Evolutionary conservation across 2,329 filamentous ascomycete species (phyloP).

Genomic region (Thelonectria olida): DNA sequence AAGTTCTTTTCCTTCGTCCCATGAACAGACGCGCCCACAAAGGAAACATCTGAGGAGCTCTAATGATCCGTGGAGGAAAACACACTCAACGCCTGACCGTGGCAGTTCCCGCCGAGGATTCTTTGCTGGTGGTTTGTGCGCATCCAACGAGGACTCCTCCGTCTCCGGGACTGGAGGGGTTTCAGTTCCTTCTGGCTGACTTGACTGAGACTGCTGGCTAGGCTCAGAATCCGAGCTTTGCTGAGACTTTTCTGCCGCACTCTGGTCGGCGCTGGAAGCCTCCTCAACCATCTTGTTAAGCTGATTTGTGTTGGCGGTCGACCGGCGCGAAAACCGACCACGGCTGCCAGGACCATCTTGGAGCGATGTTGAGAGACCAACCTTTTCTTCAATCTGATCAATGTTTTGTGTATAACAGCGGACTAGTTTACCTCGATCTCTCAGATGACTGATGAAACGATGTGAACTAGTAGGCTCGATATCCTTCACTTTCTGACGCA

Average conservation of each 20-base stretch:
- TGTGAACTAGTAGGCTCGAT: constrained; percentile 73
- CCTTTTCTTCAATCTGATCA: constrained; percentile 76
- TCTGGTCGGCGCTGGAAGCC: constrained; percentile 30
- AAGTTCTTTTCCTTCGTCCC: constrained; percentile 65
- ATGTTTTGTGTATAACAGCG: constrained; percentile 82
- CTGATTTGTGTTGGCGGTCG: constrained; percentile 46
- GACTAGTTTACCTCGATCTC: constrained; percentile 73
- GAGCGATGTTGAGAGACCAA: constrained; percentile 72
- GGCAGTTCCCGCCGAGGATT: constrained; percentile 40
- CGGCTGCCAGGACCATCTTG: constrained; percentile 69
- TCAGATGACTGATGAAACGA: constrained; percentile 73
- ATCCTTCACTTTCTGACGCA: constrained; percentile 71
- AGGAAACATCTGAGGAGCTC: constrained; percentile 71
- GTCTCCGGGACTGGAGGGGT: constrained; percentile 26
- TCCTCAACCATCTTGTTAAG: constrained; percentile 51
- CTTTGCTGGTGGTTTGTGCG: constrained; percentile 30
- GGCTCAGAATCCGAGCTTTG: constrained; percentile 32
- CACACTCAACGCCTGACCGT: constrained; percentile 66
- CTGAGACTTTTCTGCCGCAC: constrained; percentile 33
- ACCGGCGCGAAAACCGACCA: constrained; percentile 65
- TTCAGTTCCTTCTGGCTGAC: constrained; percentile 23
- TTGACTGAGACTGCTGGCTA: constrained; percentile 26
- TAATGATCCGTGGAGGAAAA: constrained; percentile 78
- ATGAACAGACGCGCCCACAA: constrained; percentile 65
- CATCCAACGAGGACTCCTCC: constrained; percentile 31